Conservation (phyloP, 2,329 filamentous ascomycete species). For the Ophiostoma australiae region DNA sequence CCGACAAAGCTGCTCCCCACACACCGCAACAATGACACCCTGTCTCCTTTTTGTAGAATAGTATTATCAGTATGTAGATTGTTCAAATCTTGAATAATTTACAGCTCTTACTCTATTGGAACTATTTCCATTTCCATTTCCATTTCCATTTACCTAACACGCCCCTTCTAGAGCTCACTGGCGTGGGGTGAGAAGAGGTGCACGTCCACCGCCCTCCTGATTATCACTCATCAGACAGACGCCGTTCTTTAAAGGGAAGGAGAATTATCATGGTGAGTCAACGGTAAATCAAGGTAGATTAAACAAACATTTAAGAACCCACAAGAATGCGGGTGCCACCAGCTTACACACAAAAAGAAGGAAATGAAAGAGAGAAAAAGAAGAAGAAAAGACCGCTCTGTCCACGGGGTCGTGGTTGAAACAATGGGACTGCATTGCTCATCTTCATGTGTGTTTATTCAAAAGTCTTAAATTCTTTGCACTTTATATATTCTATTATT, state of each 20-base stretch:
- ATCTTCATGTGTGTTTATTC: background rate
- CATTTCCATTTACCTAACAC: background rate
- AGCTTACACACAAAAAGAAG: background rate
- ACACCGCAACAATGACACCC: background rate
- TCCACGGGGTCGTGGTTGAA: background rate
- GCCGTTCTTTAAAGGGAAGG: background rate
- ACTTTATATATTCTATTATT: background rate
- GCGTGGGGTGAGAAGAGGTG: background rate
- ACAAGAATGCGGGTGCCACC: background rate
- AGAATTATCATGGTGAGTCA: background rate
- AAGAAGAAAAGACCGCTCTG: background rate
- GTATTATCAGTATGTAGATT: background rate
- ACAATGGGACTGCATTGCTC: background rate
- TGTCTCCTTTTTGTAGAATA: background rate
- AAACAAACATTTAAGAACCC: too few relatives aligned
- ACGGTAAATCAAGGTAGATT: background rate
- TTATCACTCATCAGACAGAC: constrained; percentile 10
- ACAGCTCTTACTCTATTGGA: too few relatives aligned
- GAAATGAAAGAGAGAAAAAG: background rate
- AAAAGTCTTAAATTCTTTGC: background rate
- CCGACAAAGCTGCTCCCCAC: too few relatives aligned
- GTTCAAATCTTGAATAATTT: too few relatives aligned
- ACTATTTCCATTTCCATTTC: background rate
- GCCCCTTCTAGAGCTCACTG: constrained; percentile 2
- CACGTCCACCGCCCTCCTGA: background rate